phyloP scores from a whole-genome alignment of 257 asterid species.

The Apocynum venetum region DNA sequence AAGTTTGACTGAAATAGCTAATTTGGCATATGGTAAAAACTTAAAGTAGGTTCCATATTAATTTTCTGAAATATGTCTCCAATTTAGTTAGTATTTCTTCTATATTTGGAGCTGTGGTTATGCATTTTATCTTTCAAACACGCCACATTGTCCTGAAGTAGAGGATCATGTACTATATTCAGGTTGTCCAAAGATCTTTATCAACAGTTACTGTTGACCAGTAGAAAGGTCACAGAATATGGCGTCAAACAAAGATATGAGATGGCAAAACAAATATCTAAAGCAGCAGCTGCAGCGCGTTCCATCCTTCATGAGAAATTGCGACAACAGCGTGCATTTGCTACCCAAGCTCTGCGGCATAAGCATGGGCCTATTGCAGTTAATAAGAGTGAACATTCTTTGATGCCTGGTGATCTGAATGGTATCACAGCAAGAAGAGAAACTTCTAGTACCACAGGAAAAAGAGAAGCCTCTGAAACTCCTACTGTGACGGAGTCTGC shows the following conservation, averaged over 20 bases:
- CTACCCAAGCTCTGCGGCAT: slow-evolving; percentile 21
- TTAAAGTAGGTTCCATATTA: neutral
- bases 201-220: slow-evolving; percentile 41
- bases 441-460: slow-evolving; percentile 18
- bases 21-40: neutral
- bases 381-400: slow-evolving; percentile 3
- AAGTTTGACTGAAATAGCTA: neutral
- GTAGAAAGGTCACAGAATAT: slow-evolving; percentile 51
- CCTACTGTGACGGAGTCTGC: slow-evolving; percentile 27
- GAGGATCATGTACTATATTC: slow-evolving; percentile 14
- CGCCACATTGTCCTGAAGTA: neutral
- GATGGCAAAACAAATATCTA: slow-evolving; percentile 57
- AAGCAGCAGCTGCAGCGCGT: slow-evolving; percentile 79
- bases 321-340: slow-evolving; percentile 52
- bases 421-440: slow-evolving; percentile 15
- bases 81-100: neutral
- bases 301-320: slow-evolving; percentile 66
- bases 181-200: slow-evolving; percentile 74
- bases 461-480: slow-evolving; percentile 13
- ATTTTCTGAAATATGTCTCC: neutral
- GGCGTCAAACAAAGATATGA: slow-evolving; percentile 42
- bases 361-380: slow-evolving; percentile 16
- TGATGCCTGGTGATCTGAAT: slow-evolving; percentile 13
- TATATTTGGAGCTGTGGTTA: neutral
- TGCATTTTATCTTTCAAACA: neutral